Conservation (phyloP, 2,329 filamentous ascomycete species). For the Fusarium tricinctum region DNA sequence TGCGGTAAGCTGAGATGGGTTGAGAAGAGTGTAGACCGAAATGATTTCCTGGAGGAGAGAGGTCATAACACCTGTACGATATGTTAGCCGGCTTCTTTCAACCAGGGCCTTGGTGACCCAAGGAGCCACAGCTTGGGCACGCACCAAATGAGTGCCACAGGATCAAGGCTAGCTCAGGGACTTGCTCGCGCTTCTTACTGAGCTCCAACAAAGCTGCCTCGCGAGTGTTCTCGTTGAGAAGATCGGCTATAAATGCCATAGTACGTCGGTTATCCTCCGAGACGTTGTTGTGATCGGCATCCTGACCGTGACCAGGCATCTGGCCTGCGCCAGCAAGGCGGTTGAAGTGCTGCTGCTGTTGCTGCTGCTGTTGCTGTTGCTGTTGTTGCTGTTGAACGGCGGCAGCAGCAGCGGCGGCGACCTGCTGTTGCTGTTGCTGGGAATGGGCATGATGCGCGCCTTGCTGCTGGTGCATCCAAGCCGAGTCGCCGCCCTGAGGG, state of each 20-base stretch:
- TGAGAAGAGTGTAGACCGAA: constrained; percentile 95
- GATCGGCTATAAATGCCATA: constrained; percentile 91
- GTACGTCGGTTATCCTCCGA: constrained; percentile 93
- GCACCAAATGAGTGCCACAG: constrained; percentile 98
- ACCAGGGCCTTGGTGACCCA: constrained; percentile 9
- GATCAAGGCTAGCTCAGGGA: constrained; percentile 94
- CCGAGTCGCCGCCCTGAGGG: constrained; percentile 69
- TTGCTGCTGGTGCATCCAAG: constrained; percentile 77
- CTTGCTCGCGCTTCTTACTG: constrained; percentile 98
- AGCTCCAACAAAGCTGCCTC: constrained; percentile 94
- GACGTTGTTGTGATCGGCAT: constrained; percentile 74
- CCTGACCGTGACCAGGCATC: constrained; percentile 65
- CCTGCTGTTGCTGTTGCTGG: constrained; percentile 65
- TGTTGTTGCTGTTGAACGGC: constrained; percentile 63
- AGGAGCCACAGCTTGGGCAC: constrained; percentile 50
- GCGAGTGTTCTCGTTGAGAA: constrained; percentile 87
- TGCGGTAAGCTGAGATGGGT: constrained; percentile 95
- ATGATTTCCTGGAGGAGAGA: constrained; percentile 98
- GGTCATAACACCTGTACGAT: constrained; percentile 88
- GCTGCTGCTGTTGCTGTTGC: constrained; percentile 61
- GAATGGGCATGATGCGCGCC: constrained; percentile 69
- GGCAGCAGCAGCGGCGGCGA: constrained; percentile 61
- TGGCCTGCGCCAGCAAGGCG: constrained; percentile 71
- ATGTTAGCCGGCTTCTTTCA: constrained; percentile 38
- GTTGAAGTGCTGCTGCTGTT: constrained; percentile 76